Evolutionary conservation across 148 eudicot species (phyloP).

Genomic region (Pouteria glomerata): DNA sequence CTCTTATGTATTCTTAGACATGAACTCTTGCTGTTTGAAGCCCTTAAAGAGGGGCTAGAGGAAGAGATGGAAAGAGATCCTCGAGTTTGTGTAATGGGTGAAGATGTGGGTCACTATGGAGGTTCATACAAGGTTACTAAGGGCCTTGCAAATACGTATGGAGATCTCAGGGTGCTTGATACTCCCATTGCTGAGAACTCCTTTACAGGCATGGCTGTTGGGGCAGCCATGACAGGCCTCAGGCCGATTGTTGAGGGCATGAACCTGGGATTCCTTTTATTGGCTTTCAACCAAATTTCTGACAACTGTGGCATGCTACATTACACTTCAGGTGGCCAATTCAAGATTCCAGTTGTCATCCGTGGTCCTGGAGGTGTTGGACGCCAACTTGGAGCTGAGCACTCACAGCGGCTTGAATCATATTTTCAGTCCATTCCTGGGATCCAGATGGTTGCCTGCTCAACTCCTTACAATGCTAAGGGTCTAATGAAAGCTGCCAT

Average conservation of each 20-base stretch:
- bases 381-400: slow-evolving; percentile 73
- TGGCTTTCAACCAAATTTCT: slow-evolving; percentile 76
- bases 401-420: slow-evolving; percentile 65
- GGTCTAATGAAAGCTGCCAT: slow-evolving; percentile 78
- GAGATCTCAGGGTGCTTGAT: slow-evolving; percentile 68
- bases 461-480: slow-evolving; percentile 70
- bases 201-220: slow-evolving; percentile 71
- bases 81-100: slow-evolving; percentile 63
- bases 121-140: slow-evolving; percentile 78
- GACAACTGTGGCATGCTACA: slow-evolving; percentile 77
- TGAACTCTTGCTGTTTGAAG: slow-evolving; percentile 67
- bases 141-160: slow-evolving; percentile 58
- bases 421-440: slow-evolving; percentile 76
- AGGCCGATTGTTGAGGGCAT: slow-evolving; percentile 68
- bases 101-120: slow-evolving; percentile 80
- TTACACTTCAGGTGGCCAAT: slow-evolving; percentile 78
- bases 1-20: slow-evolving; percentile 41
- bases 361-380: slow-evolving; percentile 82
- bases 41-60: slow-evolving; percentile 63
- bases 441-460: slow-evolving; percentile 77
- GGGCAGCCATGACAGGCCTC: slow-evolving; percentile 73
- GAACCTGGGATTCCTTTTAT: slow-evolving; percentile 73
- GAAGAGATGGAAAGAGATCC: slow-evolving; percentile 75
- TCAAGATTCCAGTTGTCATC: slow-evolving; percentile 65
- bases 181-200: slow-evolving; percentile 80